A percentile compares a stretch with the other conserved stretches of the same genome.
phyloP scores from a whole-genome alignment of 257 asterid species.

The Cordia subcordata region DNA sequence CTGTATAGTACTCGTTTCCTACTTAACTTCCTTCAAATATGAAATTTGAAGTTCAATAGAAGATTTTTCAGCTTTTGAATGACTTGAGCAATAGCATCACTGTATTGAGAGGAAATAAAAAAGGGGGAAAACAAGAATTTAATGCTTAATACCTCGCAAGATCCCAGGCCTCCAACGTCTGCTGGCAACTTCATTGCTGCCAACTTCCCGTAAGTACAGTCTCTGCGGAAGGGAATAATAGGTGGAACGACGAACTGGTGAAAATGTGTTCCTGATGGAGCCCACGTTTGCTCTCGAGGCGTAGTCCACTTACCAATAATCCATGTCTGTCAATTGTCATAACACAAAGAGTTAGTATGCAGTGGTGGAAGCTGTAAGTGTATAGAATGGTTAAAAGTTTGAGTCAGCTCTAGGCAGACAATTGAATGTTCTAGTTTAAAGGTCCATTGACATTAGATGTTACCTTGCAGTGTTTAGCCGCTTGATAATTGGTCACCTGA shows the following conservation, averaged over 20 bases:
- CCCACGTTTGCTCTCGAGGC: slow-evolving; percentile 58
- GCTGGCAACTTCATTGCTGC: slow-evolving; percentile 90
- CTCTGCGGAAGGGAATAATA: slow-evolving; percentile 67
- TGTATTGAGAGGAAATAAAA: neutral
- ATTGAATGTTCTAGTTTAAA: too few species aligned
- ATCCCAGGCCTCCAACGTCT: slow-evolving; percentile 78
- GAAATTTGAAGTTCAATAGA: too few species aligned
- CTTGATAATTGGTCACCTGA: slow-evolving; percentile 75
- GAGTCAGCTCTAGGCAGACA: too few species aligned
- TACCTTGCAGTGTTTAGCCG: slow-evolving; percentile 78
- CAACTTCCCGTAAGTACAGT: slow-evolving; percentile 74
- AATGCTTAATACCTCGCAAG: slow-evolving; percentile 61
- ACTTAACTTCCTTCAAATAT: too few species aligned
- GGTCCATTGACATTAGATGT: neutral
- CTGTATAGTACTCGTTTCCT: too few species aligned
- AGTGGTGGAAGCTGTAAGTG: neutral
- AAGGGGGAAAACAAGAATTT: neutral
- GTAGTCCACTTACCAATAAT: slow-evolving; percentile 70
- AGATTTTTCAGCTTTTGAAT: too few species aligned
- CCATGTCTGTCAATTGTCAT: slow-evolving; percentile 44
- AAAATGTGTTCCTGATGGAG: slow-evolving; percentile 73
- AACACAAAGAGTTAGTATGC: neutral
- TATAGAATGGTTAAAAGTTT: too few species aligned
- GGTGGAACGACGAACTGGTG: slow-evolving; percentile 85
- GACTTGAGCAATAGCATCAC: neutral